These are phyloP conservation scores for Kodamaea neixiangensis DNA, from an alignment of 805 yeast genomes.

Conservation along the genomic window DNA sequence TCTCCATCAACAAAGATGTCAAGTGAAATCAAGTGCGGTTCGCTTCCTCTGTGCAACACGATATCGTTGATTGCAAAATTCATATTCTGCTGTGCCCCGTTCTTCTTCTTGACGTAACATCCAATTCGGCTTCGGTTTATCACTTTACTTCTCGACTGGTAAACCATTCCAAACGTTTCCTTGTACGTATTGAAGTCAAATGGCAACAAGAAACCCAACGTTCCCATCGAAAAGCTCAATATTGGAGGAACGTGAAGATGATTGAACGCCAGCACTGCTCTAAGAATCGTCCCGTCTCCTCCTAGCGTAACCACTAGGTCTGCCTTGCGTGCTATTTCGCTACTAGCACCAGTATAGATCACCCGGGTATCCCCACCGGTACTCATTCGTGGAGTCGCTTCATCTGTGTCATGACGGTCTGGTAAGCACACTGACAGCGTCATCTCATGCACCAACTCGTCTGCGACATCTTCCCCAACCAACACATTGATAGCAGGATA, in stretches of 20 bases:
- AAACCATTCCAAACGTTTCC: constrained; percentile 64
- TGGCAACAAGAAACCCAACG: constrained; percentile 86
- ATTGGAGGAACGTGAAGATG: constrained; percentile 83
- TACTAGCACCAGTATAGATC: constrained; percentile 58
- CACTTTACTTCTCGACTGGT: constrained; percentile 67
- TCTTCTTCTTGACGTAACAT: constrained; percentile 56
- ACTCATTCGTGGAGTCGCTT: background rate
- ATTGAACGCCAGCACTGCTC: constrained; percentile 79
- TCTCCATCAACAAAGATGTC: constrained; percentile 86
- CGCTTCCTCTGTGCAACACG: constrained; percentile 81
- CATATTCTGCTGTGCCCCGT: constrained; percentile 29
- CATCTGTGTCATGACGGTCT: background rate
- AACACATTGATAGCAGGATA: constrained; percentile 78
- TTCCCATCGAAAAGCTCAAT: constrained; percentile 84
- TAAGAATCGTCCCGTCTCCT: constrained; percentile 93
- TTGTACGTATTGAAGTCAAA: constrained; percentile 69
- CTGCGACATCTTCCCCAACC: constrained; percentile 72
- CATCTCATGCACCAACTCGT: constrained; percentile 52
- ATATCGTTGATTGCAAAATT: constrained; percentile 92
- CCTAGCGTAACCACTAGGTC: constrained; percentile 87
- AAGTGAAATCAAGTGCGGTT: constrained; percentile 80
- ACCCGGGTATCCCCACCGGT: constrained; percentile 1
- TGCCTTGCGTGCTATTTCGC: constrained; percentile 62
- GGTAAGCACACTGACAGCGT: constrained; percentile 8
- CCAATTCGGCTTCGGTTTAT: constrained; percentile 77